A percentile compares a stretch with the other conserved stretches of the same genome.
Evolutionary conservation across 2,329 filamentous ascomycete genomes (phyloP).

Genomic region (Fusarium sp.): DNA sequence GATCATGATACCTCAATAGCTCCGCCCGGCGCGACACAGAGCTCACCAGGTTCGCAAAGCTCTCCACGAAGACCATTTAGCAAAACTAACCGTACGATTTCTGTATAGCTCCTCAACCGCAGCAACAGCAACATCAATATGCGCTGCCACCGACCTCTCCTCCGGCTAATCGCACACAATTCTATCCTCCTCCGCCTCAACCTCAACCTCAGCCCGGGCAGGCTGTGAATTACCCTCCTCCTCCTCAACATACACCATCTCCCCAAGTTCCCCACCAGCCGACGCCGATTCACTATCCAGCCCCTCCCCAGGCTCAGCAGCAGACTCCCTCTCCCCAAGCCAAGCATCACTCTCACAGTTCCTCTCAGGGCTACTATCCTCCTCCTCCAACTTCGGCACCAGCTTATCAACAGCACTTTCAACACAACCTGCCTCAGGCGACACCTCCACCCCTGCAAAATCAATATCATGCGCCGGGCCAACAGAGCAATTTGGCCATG

Average conservation of each 20-base stretch:
- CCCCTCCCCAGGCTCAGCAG: conserved; percentile 38
- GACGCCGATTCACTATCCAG: conserved; percentile 27
- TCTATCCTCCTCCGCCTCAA: conserved; percentile 54
- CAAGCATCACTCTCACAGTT: conserved; percentile 37
- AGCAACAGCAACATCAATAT: conserved; percentile 52
- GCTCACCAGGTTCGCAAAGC: conserved; percentile 43
- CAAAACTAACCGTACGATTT: conserved; percentile 21
- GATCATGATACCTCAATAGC: conserved; percentile 46
- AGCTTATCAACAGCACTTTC: conserved; percentile 36
- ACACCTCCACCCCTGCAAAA: conserved; percentile 31
- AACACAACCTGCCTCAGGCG: conserved; percentile 40
- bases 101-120: conserved; percentile 34
- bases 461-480: conserved; percentile 40
- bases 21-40: conserved; percentile 50
- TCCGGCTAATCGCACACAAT: conserved; percentile 56
- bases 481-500: conserved; percentile 31
- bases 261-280: conserved; percentile 36
- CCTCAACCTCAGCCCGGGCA: conserved; percentile 48
- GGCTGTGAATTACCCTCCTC: conserved; percentile 36
- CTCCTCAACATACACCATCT: conserved; percentile 41
- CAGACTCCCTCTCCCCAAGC: conserved; percentile 35
- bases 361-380: conserved; percentile 30
- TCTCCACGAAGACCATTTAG: background rate
- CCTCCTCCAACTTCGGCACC: conserved; percentile 37
- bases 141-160: conserved; percentile 59